Percentiles rank a stretch among this genome's conserved stretches.
Conservation (phyloP, 2,329 filamentous ascomycete species). For the Alternaria atra region DNA sequence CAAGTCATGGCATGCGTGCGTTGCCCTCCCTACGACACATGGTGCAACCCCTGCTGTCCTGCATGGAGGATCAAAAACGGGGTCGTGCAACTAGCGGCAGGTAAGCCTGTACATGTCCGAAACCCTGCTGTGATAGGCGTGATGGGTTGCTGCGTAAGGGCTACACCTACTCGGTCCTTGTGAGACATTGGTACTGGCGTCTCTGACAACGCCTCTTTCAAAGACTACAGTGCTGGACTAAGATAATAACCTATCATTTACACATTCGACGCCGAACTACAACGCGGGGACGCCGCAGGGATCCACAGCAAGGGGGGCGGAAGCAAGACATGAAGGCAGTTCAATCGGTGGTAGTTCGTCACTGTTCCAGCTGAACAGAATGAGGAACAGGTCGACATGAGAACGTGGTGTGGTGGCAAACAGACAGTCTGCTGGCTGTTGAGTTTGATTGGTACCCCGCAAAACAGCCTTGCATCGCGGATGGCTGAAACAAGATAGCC, state of each 20-base stretch:
- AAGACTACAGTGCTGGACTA: conserved; percentile 6
- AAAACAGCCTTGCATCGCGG: conserved; percentile 10
- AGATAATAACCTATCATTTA: neutral
- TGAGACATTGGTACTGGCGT: conserved; percentile 17
- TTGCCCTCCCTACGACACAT: conserved; percentile 18
- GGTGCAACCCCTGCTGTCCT: conserved; percentile 23
- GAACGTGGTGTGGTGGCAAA: conserved; percentile 10
- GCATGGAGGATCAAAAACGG: conserved; percentile 27
- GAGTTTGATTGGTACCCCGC: conserved; percentile 16
- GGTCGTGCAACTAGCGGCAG: conserved; percentile 24
- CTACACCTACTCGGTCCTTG: conserved; percentile 8
- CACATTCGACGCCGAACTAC: neutral
- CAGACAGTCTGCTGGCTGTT: neutral
- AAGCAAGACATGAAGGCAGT: neutral
- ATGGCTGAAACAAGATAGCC: conserved; percentile 15
- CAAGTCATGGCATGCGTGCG: conserved; percentile 18
- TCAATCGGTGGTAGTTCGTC: neutral
- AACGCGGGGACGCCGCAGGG: neutral
- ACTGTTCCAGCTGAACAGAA: neutral
- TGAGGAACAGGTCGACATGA: conserved; percentile 5
- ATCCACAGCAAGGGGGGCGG: neutral
- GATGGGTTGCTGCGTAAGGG: conserved; percentile 16
- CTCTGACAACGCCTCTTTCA: neutral
- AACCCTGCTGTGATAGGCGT: conserved; percentile 14
- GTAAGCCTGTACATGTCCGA: conserved; percentile 18